Evolutionary conservation across 257 asterid species (phyloP), one percentile per base, ranked within the genome.

Genomic region (Scutellaria baicalensis): DNA sequence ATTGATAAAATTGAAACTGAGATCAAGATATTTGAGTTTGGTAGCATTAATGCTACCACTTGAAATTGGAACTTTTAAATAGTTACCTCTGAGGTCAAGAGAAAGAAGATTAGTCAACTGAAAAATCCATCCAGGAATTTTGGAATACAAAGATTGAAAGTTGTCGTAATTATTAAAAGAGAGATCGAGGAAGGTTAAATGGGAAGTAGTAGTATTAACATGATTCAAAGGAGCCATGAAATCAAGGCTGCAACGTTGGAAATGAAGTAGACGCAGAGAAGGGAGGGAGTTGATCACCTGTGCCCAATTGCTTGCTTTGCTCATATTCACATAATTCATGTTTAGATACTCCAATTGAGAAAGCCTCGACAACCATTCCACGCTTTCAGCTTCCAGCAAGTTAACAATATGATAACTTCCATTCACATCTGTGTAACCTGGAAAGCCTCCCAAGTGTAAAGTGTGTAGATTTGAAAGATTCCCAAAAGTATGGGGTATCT

Each of bases 281-380:
- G 78, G 73, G 4, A 51, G 33, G 13, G 9, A 14, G 58, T 51
- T 51, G 58, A 17, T 51, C 33, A 16, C 58, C 31, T 39, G 60
- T 17, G n/a, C 33, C 76, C 75, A 75, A 6, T 67, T 49, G 9
- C 49, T 36, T 8, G 72, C 63, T 66, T n/a, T 66, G 57, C 75
- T 71, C 1, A 70, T 60, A 36, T 70, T 49, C 59, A 59, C 75
- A 2, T 7, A 0, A 50, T 44, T 50, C 79, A 79, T 45, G 20
- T 55, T 14, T 0, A 75, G 62, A 43, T 35, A 8, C 71, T 75
- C 77, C 39, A 79, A 23, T 14, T 6, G 39, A 3, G 73, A 43
- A 39, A 75, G 73, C 16, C 79, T 16, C 0, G 76, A 56, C 48
- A 79, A 1, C 84, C 81, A 76, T 3, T 67, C 62, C 1, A 79